Percentiles rank a stretch among this genome's conserved stretches.
phyloP scores from a whole-genome alignment of 257 asterid genomes.

The Cordia subcordata region DNA sequence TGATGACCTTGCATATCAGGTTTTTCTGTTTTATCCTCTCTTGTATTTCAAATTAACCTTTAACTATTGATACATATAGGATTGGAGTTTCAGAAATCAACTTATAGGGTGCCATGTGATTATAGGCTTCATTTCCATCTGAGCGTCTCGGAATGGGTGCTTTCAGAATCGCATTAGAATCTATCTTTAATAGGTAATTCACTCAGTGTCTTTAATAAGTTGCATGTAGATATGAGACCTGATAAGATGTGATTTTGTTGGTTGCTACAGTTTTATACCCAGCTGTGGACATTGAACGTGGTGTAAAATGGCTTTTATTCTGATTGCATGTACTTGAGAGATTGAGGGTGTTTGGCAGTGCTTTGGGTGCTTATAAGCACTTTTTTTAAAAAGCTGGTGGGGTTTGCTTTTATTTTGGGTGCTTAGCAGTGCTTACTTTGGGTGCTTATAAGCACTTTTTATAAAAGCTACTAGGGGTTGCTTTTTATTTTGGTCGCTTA shows the following conservation, averaged over 20 bases:
- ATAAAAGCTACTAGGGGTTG: too few relatives aligned
- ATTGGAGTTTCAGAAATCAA: background rate
- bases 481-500: too few relatives aligned
- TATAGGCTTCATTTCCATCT: conserved; percentile 84
- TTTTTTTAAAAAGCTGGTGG: too few relatives aligned
- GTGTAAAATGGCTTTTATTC: too few relatives aligned
- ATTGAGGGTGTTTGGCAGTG: too few relatives aligned
- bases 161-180: conserved; percentile 89
- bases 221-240: conserved; percentile 5
- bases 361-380: too few relatives aligned
- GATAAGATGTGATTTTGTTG: background rate
- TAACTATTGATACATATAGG: conserved; percentile 10
- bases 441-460: too few relatives aligned
- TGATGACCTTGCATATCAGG: conserved; percentile 95
- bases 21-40: conserved; percentile 17
- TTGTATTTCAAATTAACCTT: background rate
- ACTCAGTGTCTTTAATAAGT: conserved; percentile 4
- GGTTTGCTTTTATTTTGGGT: too few relatives aligned
- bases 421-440: too few relatives aligned
- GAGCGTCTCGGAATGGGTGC: conserved; percentile 99
- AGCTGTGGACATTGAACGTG: too few relatives aligned
- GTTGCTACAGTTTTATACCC: too few relatives aligned
- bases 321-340: too few relatives aligned
- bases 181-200: conserved; percentile 73
- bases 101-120: conserved; percentile 33